phyloP scores from a whole-genome alignment of 768 basidiomycete species.

The Rhodosporidiobolus sp. region DNA sequence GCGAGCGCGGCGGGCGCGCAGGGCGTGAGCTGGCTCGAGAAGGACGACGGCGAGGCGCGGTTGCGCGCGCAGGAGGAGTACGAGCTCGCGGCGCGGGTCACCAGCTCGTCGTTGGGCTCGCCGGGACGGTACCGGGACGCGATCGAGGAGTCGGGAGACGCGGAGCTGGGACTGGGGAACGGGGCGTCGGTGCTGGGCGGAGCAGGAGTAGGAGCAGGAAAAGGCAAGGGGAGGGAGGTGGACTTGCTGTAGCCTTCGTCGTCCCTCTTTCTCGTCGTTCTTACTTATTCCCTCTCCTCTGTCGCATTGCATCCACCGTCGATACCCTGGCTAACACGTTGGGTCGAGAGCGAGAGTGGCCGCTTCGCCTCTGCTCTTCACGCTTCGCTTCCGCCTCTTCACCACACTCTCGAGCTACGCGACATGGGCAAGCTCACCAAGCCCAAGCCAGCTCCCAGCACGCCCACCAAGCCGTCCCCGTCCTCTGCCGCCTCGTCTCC shows the following conservation, averaged over 20 bases:
- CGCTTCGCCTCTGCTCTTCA: background rate
- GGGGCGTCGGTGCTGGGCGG: background rate
- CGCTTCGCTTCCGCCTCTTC: background rate
- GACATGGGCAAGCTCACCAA: background rate
- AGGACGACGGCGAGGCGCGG: slow-evolving; percentile 21
- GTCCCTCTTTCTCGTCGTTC: background rate
- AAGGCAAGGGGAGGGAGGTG: slow-evolving; percentile 1
- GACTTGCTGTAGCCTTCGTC: background rate
- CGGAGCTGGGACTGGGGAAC: background rate
- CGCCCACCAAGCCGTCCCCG: background rate
- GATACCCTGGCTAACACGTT: no score
- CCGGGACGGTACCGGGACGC: background rate
- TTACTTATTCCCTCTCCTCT: background rate
- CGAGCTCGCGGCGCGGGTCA: slow-evolving; percentile 10
- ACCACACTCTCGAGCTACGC: no score
- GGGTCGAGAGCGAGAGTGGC: no score
- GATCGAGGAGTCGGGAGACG: background rate
- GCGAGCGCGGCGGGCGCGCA: background rate
- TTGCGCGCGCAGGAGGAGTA: slow-evolving; percentile 24
- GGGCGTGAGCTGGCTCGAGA: slow-evolving; percentile 26
- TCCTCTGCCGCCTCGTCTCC: background rate
- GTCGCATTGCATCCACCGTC: no score
- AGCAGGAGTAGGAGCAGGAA: background rate
- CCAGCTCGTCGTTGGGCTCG: no score
- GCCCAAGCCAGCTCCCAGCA: background rate